A percentile compares a stretch with the other conserved stretches of the same genome.
Evolutionary conservation across 2,329 filamentous ascomycete species (phyloP).

Genomic region (Berkeleyomyces rouxiae): DNA sequence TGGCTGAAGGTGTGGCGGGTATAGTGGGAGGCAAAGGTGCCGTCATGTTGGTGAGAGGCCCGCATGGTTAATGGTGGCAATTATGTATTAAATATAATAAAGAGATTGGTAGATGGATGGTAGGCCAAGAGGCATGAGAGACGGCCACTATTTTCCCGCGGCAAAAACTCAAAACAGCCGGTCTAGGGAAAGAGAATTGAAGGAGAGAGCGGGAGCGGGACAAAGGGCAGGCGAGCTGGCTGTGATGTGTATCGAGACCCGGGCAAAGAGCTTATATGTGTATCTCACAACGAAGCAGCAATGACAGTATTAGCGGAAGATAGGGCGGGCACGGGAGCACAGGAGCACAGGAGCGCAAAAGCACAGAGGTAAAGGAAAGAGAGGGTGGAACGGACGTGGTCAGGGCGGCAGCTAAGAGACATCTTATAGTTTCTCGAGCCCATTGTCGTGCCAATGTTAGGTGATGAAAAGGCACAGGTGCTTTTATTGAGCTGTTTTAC

Average conservation of each 20-base stretch:
- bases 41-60: slow-evolving; percentile 2
- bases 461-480: neutral
- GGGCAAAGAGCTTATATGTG: too few species aligned
- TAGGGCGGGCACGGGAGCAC: too few species aligned
- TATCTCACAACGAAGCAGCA: too few species aligned
- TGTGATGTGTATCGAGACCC: too few species aligned
- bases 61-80: slow-evolving; percentile 1
- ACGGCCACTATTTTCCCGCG: neutral
- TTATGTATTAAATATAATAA: neutral
- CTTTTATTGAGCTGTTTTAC: neutral
- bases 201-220: too few species aligned
- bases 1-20: slow-evolving; percentile 9
- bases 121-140: neutral
- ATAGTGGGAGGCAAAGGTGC: neutral
- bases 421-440: neutral
- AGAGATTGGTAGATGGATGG: neutral
- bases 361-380: neutral
- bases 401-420: neutral
- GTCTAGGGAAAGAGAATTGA: too few species aligned
- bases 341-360: too few species aligned
- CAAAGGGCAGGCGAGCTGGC: too few species aligned
- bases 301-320: too few species aligned
- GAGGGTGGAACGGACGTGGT: neutral
- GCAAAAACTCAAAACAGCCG: too few species aligned
- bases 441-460: neutral